phyloP scores from a whole-genome alignment of 371 early-diverging fungal species.

The Nosema muscidifuracis region DNA sequence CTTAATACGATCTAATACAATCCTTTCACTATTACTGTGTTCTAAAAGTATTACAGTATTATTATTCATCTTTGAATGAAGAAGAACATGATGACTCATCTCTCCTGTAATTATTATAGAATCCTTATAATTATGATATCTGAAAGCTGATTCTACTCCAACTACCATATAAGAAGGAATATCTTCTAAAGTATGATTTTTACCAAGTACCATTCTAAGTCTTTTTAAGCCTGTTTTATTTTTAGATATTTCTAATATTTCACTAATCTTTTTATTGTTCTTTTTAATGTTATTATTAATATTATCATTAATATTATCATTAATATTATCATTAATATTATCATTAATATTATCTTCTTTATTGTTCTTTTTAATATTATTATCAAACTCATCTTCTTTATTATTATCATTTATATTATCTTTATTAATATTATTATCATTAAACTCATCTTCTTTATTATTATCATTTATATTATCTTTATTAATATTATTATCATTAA shows the following conservation, averaged over 20 bases:
- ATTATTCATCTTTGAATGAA: conserved; percentile 69
- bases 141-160: conserved; percentile 87
- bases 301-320: conserved; percentile 62
- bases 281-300: conserved; percentile 64
- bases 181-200: too few relatives aligned
- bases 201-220: conserved; percentile 21
- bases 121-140: conserved; percentile 62
- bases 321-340: too few relatives aligned
- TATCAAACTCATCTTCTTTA: neutral
- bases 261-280: conserved; percentile 3
- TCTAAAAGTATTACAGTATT: conserved; percentile 82
- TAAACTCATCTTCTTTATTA: too few relatives aligned
- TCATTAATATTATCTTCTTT: conserved; percentile 35
- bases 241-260: conserved; percentile 23
- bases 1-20: conserved; percentile 67
- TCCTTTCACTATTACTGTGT: conserved; percentile 83
- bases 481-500: too few relatives aligned
- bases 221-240: neutral
- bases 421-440: too few relatives aligned
- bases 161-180: conserved; percentile 67
- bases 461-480: too few relatives aligned
- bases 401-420: neutral
- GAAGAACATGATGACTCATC: conserved; percentile 79
- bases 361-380: neutral
- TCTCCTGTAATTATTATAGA: conserved; percentile 85